phyloP scores from a whole-genome alignment of 345 rosid species.

The Arabidopsis suecica region DNA sequence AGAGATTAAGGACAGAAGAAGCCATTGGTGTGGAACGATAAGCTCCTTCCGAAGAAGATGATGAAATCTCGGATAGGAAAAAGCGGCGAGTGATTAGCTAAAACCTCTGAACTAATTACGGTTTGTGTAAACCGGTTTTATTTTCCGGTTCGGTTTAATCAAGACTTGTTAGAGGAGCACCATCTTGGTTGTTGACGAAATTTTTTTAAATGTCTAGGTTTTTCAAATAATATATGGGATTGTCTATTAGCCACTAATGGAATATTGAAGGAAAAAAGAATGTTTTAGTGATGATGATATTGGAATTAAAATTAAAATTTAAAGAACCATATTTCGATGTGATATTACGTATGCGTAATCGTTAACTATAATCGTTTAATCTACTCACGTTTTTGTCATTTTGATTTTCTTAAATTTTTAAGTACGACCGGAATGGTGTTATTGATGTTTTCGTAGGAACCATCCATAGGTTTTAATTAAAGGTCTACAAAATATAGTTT shows the following conservation, averaged over 20 bases:
- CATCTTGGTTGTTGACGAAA: not conserved
- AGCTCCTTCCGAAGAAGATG: conserved; percentile 18
- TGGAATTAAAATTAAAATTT: not conserved
- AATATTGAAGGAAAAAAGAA: not conserved
- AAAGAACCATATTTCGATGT: conserved; percentile 1
- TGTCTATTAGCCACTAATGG: not conserved
- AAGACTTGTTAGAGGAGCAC: not conserved
- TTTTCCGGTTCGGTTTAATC: conserved; percentile 31
- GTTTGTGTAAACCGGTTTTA: conserved; percentile 21
- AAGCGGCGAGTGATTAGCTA: conserved; percentile 36
- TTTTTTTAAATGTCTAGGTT: not conserved
- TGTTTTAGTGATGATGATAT: conserved; percentile 20
- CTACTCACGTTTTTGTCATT: conserved; percentile 23
- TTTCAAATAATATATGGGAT: no score
- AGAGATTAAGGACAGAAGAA: conserved; percentile 54
- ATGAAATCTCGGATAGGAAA: conserved; percentile 35
- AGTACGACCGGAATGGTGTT: not conserved
- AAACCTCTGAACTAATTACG: conserved; percentile 22
- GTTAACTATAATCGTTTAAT: conserved; percentile 1
- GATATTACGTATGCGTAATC: conserved; percentile 26
- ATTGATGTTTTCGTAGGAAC: conserved; percentile 12
- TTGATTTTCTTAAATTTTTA: not conserved
- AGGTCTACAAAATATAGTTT: not conserved
- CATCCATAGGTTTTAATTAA: not conserved
- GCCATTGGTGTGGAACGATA: conserved; percentile 54